These are phyloP conservation scores for Colletotrichum phormii DNA, from an alignment of 2,329 filamentous ascomycete species.

Conservation along the genomic window DNA sequence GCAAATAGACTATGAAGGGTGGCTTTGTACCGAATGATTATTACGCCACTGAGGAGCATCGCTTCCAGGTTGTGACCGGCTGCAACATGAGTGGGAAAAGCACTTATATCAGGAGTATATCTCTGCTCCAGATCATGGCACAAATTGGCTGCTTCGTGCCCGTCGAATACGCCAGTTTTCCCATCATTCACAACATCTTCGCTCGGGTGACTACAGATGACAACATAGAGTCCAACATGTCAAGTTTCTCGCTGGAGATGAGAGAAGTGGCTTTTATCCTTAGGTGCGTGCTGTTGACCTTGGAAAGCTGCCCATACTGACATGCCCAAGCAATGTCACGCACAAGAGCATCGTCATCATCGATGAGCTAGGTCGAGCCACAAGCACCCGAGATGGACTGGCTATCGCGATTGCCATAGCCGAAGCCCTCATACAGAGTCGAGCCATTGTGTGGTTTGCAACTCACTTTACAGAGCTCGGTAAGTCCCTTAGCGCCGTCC, in stretches of 20 bases:
- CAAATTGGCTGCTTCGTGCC: slow-evolving; percentile 94
- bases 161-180: slow-evolving; percentile 83
- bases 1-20: slow-evolving; percentile 42
- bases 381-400: slow-evolving; percentile 87
- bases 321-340: slow-evolving; percentile 71
- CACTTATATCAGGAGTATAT: slow-evolving; percentile 89
- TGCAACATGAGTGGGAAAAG: slow-evolving; percentile 99
- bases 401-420: slow-evolving; percentile 91
- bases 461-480: slow-evolving; percentile 89
- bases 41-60: slow-evolving; percentile 81
- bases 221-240: slow-evolving; percentile 89
- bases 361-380: slow-evolving; percentile 92
- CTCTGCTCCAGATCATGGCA: slow-evolving; percentile 90
- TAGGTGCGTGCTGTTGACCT: slow-evolving; percentile 52
- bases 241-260: slow-evolving; percentile 96
- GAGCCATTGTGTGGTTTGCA: slow-evolving; percentile 88
- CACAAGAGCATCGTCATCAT: slow-evolving; percentile 82
- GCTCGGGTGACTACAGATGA: slow-evolving; percentile 89
- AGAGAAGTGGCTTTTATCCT: slow-evolving; percentile 94
- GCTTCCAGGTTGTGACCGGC: slow-evolving; percentile 94
- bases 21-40: slow-evolving; percentile 91
- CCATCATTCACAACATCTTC: slow-evolving; percentile 86
- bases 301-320: not conserved
- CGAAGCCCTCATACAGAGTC: slow-evolving; percentile 84
- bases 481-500: slow-evolving; percentile 41